Base-by-base conservation (phyloP, 2,329 filamentous ascomycete genomes). In the Sclerotiophoma versabilis region DNA sequence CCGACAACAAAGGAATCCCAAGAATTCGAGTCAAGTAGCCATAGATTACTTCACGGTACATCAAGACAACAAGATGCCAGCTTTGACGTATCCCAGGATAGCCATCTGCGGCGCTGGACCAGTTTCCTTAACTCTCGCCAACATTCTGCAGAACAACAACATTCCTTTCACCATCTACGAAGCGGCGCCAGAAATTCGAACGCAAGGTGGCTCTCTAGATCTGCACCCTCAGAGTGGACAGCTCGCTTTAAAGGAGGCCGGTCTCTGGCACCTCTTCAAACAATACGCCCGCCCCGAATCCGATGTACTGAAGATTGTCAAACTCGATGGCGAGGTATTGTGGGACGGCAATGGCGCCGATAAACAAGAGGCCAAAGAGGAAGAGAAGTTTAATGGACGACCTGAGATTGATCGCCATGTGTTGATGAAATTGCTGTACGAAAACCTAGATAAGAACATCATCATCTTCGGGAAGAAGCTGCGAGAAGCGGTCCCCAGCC, bases 221-320 rank as follows among this genome's bases (percentile, higher is more conserved):
- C 69, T 87, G 8, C 83, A 86, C 58, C 78, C 77, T 0, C 58
- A 72, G 3, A 80, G 79, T 1, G 83, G 84, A 0, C 77, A 85
- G 26, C 71, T 75, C 4, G 83, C 83, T 0, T 64, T 86, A 41
- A 77, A 77, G 46, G 78, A 81, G 50, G 81, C 81, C 4, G 77
- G 76, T 0, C 68, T 86, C 5, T 81, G 75, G 66, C 77, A 80
- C 1, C 73, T 79, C 26, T 86, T 85, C 66, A 60, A 74, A n/a
- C 74, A 78, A 55, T 57, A 79, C 46, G 80, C 81, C 2, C 79
- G 83, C 32, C 81, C 81, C 36, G 82, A 85, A 56, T 77, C 79
- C 49, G 82, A 85, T 49, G 79, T 77, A 25, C 57, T 82, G 49
- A 75, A 80, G 41, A 70, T 84, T 7, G 72, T 80, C 10, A 77